These are phyloP conservation scores for Oropetium thomaeum DNA, from an alignment of 176 grass and related monocot genomes.

Conservation along the genomic window DNA sequence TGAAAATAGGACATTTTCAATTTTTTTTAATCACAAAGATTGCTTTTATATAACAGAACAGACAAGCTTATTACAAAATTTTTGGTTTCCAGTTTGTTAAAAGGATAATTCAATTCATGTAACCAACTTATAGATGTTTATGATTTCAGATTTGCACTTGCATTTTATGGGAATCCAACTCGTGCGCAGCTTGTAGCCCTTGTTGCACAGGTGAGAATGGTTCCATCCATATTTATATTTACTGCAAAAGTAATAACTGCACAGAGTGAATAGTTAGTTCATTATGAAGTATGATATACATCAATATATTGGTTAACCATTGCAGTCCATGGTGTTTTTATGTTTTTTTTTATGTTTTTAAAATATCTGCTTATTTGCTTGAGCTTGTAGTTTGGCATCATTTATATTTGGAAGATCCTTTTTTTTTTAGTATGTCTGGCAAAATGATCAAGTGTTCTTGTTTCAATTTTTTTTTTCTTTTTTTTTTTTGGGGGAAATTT, in stretches of 20 bases:
- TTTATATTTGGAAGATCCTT: not conserved
- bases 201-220: conserved; percentile 56
- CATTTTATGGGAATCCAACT: conserved; percentile 80
- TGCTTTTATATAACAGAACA: not conserved
- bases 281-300: not conserved
- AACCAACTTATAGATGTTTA: conserved; percentile 10
- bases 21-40: not conserved
- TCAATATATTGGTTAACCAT: not conserved
- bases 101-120: not conserved
- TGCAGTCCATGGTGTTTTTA: not conserved
- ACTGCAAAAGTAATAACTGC: not conserved
- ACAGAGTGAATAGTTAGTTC: not conserved
- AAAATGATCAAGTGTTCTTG: conserved; percentile 9
- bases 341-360: too few species aligned
- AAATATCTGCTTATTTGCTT: not conserved
- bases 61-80: not conserved
- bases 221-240: conserved; percentile 15
- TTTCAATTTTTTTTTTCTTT: not conserved
- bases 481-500: too few species aligned
- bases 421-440: not conserved
- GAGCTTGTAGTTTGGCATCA: not conserved
- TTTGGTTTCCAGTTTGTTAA: not conserved
- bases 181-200: conserved; percentile 79
- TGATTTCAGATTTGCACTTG: conserved; percentile 88
- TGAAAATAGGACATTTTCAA: not conserved